Percentiles rank a stretch among this genome's conserved stretches.
Evolutionary conservation across 2,329 filamentous ascomycete genomes (phyloP).

Genomic region (Pestalotiopsis sp.): DNA sequence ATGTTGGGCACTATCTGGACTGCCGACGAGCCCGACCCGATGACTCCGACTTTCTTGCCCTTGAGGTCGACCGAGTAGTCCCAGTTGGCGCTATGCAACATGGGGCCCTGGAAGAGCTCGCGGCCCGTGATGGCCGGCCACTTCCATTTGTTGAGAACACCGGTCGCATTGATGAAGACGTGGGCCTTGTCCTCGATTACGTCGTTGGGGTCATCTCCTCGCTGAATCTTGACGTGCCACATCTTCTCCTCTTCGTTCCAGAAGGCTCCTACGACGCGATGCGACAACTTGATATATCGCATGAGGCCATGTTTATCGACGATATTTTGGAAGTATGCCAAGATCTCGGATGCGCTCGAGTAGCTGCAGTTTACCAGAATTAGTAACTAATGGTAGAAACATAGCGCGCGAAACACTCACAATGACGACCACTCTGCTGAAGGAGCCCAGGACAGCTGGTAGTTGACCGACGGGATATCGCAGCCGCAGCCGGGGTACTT

Average conservation of each 20-base stretch:
- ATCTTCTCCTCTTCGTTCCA: slow-evolving; percentile 7
- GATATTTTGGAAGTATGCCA: slow-evolving; percentile 6
- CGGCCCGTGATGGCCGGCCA: slow-evolving; percentile 21
- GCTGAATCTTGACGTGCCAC: slow-evolving; percentile 4
- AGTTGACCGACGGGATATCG: slow-evolving; percentile 8
- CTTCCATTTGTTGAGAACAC: slow-evolving; percentile 14
- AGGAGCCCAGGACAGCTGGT: neutral
- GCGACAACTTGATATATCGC: neutral
- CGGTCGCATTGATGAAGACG: slow-evolving; percentile 5
- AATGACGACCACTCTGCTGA: neutral
- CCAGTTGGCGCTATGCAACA: slow-evolving; percentile 5
- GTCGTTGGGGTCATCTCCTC: neutral
- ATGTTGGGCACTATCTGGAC: slow-evolving; percentile 9
- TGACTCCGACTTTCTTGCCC: neutral
- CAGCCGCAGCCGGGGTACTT: slow-evolving; percentile 11
- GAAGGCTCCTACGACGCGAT: neutral
- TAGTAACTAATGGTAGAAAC: neutral
- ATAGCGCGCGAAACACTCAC: neutral
- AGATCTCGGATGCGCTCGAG: neutral
- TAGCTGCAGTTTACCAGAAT: neutral
- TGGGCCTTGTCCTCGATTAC: neutral
- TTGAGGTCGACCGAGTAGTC: slow-evolving; percentile 11
- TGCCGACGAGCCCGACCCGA: neutral
- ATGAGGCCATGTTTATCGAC: neutral
- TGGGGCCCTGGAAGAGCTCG: slow-evolving; percentile 15